Conservation (phyloP, 164 flowering plant species). For the Kalanchoe fedtschenkoi region DNA sequence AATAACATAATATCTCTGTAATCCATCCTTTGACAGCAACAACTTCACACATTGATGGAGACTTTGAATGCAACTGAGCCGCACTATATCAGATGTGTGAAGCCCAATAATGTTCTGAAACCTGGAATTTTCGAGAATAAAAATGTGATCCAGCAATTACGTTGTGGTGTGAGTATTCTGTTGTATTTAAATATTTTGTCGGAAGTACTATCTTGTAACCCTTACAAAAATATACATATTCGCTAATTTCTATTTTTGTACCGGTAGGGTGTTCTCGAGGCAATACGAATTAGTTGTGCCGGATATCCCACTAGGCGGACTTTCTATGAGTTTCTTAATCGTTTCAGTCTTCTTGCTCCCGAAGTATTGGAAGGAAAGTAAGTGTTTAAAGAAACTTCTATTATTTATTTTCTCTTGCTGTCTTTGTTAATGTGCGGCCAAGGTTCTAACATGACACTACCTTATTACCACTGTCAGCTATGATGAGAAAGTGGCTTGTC, state of each 20-base stretch:
- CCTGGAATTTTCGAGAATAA: conserved; percentile 91
- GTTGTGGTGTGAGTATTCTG: conserved; percentile 88
- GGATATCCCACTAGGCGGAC: conserved; percentile 96
- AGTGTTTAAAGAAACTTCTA: conserved; percentile 13
- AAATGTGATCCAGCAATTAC: conserved; percentile 84
- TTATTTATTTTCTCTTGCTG: not conserved
- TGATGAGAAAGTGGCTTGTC: conserved; percentile 91
- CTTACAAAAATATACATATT: not conserved
- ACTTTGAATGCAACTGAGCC: conserved; percentile 91
- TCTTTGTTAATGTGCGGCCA: not conserved
- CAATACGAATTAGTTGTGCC: conserved; percentile 97
- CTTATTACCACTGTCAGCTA: conserved; percentile 25
- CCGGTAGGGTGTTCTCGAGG: conserved; percentile 91
- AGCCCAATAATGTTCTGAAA: conserved; percentile 91
- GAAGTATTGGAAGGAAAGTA: conserved; percentile 92
- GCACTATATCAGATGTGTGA: conserved; percentile 98
- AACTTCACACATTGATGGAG: conserved; percentile 98
- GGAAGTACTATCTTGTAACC: not conserved
- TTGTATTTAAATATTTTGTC: not conserved
- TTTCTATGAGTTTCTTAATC: conserved; percentile 85
- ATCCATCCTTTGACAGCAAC: conserved; percentile 44
- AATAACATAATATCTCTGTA: not conserved
- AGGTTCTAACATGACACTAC: not conserved
- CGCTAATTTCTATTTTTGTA: not conserved
- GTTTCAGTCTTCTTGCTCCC: conserved; percentile 95